Evolutionary conservation across 1,284 basidiomycete species (phyloP).

Genomic region (Pyrrhoderma lamaoense): DNA sequence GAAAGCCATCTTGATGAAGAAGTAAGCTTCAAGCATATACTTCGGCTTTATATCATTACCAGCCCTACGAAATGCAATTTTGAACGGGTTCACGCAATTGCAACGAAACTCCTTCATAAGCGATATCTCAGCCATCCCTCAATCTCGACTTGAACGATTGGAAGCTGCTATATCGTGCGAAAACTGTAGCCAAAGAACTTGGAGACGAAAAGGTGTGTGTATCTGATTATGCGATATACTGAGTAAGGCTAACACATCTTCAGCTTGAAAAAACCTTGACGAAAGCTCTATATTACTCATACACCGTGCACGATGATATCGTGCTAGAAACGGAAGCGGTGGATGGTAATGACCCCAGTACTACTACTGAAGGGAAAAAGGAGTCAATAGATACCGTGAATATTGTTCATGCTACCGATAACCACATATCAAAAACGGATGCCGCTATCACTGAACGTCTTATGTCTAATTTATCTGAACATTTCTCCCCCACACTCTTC

Average conservation of each 20-base stretch:
- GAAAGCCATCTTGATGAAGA: slow-evolving; percentile 39
- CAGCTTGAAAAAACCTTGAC: slow-evolving; percentile 9
- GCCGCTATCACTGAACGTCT: slow-evolving; percentile 12
- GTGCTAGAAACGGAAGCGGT: slow-evolving; percentile 2
- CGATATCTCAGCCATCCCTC: slow-evolving; percentile 35
- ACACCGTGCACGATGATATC: slow-evolving; percentile 7
- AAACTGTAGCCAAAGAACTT: not conserved
- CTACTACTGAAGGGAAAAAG: not conserved
- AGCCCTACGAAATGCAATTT: slow-evolving; percentile 48
- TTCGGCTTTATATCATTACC: slow-evolving; percentile 47
- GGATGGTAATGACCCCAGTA: too few relatives aligned
- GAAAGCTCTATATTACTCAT: slow-evolving; percentile 15
- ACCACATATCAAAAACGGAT: slow-evolving; percentile 10
- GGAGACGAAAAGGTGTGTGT: not conserved
- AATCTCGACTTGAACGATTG: slow-evolving; percentile 23
- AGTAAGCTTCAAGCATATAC: slow-evolving; percentile 37
- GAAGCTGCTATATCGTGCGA: slow-evolving; percentile 13
- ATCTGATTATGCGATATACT: not conserved
- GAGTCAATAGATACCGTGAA: not conserved
- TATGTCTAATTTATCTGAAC: slow-evolving; percentile 39
- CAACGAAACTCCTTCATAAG: slow-evolving; percentile 33
- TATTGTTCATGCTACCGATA: not conserved
- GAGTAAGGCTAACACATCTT: not conserved
- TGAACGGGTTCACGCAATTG: slow-evolving; percentile 40
- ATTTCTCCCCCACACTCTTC: slow-evolving; percentile 66